phyloP scores from a whole-genome alignment of 208 protist species.

The Acanthamoeba royreba region DNA sequence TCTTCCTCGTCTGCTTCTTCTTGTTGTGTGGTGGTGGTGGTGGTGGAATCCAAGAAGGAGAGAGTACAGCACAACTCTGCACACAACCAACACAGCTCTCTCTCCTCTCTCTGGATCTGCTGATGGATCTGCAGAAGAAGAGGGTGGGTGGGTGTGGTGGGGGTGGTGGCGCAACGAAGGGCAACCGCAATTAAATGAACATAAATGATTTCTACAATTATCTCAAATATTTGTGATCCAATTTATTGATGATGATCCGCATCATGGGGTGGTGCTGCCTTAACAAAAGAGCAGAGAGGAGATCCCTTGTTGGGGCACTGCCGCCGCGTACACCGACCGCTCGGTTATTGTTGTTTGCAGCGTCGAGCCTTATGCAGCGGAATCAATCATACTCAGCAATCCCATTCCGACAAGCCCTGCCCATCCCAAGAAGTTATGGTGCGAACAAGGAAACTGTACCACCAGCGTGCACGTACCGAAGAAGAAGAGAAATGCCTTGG shows the following conservation, averaged over 20 bases:
- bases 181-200: not conserved
- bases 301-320: too few species aligned
- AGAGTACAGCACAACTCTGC: too few species aligned
- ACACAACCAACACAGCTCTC: too few species aligned
- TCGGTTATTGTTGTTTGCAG: not conserved
- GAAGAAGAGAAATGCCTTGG: not conserved
- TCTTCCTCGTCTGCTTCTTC: not conserved
- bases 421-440: not conserved
- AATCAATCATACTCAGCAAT: not conserved
- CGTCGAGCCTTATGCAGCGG: not conserved
- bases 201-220: not conserved
- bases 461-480: not conserved
- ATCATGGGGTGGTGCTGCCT: too few species aligned
- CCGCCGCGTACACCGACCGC: too few species aligned
- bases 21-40: not conserved
- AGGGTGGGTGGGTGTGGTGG: not conserved
- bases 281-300: not conserved
- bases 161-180: not conserved
- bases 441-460: not conserved
- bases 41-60: too few species aligned
- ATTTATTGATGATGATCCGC: too few species aligned
- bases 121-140: too few species aligned
- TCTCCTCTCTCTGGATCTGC: too few species aligned
- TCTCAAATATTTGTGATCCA: too few species aligned
- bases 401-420: not conserved